Evolutionary conservation across 768 basidiomycete species (phyloP), one percentile per base, ranked within the genome.

Genomic region (Suillus subaureus): DNA sequence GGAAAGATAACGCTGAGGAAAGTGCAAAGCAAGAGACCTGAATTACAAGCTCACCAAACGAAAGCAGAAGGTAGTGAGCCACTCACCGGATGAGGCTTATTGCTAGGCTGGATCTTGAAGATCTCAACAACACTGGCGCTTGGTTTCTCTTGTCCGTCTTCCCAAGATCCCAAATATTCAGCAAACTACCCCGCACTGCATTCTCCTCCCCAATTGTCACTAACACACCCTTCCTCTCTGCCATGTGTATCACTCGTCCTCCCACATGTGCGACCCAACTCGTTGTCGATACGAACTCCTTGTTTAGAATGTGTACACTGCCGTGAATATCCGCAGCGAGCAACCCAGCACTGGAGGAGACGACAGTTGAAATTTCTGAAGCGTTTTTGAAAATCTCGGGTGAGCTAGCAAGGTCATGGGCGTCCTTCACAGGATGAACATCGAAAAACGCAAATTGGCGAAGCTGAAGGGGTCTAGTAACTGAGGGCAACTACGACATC

Each of bases 171-270:
- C 96, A 98, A 57, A 97, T 87, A 75, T 96, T 96, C 56, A 95
- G 78, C 21, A 93, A 72, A 0, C 92, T 90, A 35, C 88, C 84
- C 15, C 87, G 82, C 15, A 87, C 79, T 5, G 82, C 71, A 62
- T 89, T 87, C 74, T 96, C 93, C 79, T 96, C 94, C 93, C 96
- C 97, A 28, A 99, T 82, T 4, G 94, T 94, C n/a, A 98, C 82
- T 35, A 99, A 80, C 47, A 96, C 81, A 0, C 91, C 92, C 69
- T 87, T 87, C 57, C 85, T 84, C 77, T 97, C 96, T 0, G 85
- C 83, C 88, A 97, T 89, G 72, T 96, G 94, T 11, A 92, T 94
- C 21, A 95, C 93, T 42, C 93, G 81, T 45, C 94, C 94, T 12
- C 83, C 85, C 15, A 84, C 80, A 76, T 95, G 92, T 6, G 92